Base-by-base conservation (phyloP, 1,284 basidiomycete species). In the Pseudozyma sp. region DNA sequence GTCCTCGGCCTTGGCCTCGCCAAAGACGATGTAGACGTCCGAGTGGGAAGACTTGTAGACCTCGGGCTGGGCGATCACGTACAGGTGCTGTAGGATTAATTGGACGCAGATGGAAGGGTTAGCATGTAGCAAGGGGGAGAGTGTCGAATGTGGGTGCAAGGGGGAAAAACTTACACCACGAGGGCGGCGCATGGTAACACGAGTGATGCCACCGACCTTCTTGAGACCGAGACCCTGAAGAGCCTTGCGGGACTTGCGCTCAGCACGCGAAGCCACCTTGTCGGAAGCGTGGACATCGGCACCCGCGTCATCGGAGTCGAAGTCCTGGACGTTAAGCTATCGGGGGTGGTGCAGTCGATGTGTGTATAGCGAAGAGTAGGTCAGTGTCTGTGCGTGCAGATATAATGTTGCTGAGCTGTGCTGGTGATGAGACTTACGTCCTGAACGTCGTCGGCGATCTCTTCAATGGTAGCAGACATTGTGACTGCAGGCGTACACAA, bases 1-100 rank as follows among this genome's bases (percentile, higher is more conserved):
- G 86, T 97, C 94, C 87, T 97, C 94, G 78, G 93, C 90, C 91
- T 93, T 97, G 78, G 94, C 94, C 88, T 99, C 96, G 79, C 96
- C 96, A 81, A 98, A 99, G 75, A 99, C 94, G 85, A 99, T 94
- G 89, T 99, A 98, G 87, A 92, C 94, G 87, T 99, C 97, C 82
- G 93, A 94, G 87, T 93, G 93, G 54, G 92, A 90, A 54, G 94
- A 94, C 88, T 97, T 98, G 91, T 94, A 99, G 56, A 99, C 96
- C 79, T 99, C 96, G 55, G 97, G 96, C 65, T 92, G 88, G 68
- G 93, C 90, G 80, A 99, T 90, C 72, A 98, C 95, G 85, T 97
- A 93, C 68, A 99, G 90, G 75, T 94, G 88, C 92, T 94, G 60
- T 65, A 29, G 8, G 9, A 37, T 9, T 10, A 9, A 37, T 17